Evolutionary conservation across 495 filamentous ascomycete genomes (phyloP).

Genomic region (Xylaria scruposa): DNA sequence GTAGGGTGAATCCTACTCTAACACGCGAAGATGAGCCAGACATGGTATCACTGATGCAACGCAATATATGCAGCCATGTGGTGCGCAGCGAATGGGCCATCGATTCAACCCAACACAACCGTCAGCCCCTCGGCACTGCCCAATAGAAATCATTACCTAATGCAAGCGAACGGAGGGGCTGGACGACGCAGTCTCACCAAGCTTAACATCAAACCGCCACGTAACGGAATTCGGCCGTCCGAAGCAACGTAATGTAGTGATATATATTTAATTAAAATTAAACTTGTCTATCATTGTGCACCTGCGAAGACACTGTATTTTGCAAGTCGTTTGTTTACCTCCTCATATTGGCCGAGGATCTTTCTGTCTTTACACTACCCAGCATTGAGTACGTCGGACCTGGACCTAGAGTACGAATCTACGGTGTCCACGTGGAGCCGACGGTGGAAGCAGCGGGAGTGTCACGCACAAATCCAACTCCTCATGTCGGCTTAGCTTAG

Average conservation of each 20-base stretch:
- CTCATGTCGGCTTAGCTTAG: not conserved
- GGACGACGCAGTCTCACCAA: slow-evolving; percentile 3
- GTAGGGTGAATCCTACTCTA: slow-evolving; percentile 11
- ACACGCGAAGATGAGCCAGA: slow-evolving; percentile 6
- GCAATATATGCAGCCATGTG: slow-evolving; percentile 7
- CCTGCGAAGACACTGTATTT: not conserved
- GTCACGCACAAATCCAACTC: not conserved
- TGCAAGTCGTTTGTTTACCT: not conserved
- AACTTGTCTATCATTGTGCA: not conserved
- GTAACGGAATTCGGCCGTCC: not conserved
- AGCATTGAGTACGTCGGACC: not conserved
- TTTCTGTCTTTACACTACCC: not conserved
- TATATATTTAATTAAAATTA: not conserved
- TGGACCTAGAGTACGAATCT: not conserved
- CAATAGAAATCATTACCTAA: not conserved
- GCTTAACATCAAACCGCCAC: slow-evolving; percentile 9
- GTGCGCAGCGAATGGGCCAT: slow-evolving; percentile 7
- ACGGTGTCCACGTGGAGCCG: not conserved
- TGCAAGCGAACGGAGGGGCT: slow-evolving; percentile 2
- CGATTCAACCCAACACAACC: not conserved
- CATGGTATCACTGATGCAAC: slow-evolving; percentile 14
- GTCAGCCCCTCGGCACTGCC: not conserved
- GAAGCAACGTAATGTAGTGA: not conserved
- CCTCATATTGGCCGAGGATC: not conserved
- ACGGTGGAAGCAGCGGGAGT: not conserved